Percentiles rank a stretch among this genome's conserved stretches.
Conservation (phyloP, 331 rosid species). For the Prunus yedoensis region DNA sequence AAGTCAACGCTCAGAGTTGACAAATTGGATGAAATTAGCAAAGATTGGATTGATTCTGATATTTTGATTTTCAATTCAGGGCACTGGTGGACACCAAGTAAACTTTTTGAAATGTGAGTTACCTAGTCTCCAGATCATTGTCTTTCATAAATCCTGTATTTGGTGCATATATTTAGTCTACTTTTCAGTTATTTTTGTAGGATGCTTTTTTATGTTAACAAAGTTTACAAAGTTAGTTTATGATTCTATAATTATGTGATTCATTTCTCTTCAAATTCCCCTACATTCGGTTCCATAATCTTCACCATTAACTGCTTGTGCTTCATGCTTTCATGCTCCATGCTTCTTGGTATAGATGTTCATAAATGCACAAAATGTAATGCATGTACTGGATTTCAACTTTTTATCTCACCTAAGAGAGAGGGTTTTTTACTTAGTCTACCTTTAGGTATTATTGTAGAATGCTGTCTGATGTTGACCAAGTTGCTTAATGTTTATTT, state of each 20-base stretch:
- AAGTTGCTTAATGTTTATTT: neutral
- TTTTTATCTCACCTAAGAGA: too few relatives aligned
- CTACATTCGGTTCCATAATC: neutral
- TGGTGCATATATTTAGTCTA: neutral
- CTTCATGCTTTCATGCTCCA: neutral
- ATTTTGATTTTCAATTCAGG: constrained; percentile 81
- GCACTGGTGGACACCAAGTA: constrained; percentile 87
- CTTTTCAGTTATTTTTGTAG: neutral
- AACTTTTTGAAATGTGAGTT: constrained; percentile 83
- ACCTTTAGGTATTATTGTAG: too few relatives aligned
- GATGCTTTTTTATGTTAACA: neutral
- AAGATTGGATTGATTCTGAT: constrained; percentile 85
- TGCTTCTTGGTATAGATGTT: neutral
- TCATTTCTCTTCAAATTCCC: neutral
- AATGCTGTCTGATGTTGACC: neutral
- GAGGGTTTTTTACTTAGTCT: neutral
- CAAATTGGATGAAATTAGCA: constrained; percentile 66
- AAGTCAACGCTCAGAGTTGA: constrained; percentile 67
- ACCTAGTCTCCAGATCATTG: constrained; percentile 12
- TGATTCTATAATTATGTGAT: neutral
- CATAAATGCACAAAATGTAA: neutral
- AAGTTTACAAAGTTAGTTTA: neutral
- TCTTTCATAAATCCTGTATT: neutral
- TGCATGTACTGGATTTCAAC: neutral
- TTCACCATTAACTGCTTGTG: neutral